These are phyloP conservation scores for Gossypium herbaceum DNA, from an alignment of 345 rosid species.

Conservation along the genomic window DNA sequence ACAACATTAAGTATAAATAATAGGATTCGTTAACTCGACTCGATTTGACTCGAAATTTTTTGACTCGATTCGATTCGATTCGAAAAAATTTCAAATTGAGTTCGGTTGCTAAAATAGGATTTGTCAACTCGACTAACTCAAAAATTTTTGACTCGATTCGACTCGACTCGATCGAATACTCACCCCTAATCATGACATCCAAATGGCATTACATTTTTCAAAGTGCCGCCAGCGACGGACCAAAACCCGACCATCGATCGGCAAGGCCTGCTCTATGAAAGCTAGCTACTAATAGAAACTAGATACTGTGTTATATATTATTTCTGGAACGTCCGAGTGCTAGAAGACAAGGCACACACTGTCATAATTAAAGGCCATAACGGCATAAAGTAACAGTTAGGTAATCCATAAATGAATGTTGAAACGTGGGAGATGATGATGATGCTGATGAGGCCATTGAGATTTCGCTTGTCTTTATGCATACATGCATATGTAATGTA, in stretches of 20 bases:
- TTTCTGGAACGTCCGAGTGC: background rate
- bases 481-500: background rate
- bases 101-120: too few relatives aligned
- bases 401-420: slow-evolving; percentile 1
- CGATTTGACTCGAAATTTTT: too few relatives aligned
- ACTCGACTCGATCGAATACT: too few relatives aligned
- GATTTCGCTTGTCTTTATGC: background rate
- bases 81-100: too few relatives aligned
- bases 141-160: too few relatives aligned
- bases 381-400: slow-evolving; percentile 6
- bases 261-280: background rate
- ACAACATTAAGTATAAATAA: too few relatives aligned
- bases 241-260: background rate
- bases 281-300: background rate
- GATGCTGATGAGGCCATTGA: background rate
- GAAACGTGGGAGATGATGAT: background rate
- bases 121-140: too few relatives aligned
- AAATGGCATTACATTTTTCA: background rate
- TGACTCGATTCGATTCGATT: too few relatives aligned
- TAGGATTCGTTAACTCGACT: too few relatives aligned
- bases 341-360: background rate
- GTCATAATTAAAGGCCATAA: slow-evolving; percentile 12
- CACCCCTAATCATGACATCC: too few relatives aligned
- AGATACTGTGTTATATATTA: too few relatives aligned
- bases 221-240: background rate